Base-by-base conservation (phyloP, 2,329 filamentous ascomycete species). In the Microdochium paspali region DNA sequence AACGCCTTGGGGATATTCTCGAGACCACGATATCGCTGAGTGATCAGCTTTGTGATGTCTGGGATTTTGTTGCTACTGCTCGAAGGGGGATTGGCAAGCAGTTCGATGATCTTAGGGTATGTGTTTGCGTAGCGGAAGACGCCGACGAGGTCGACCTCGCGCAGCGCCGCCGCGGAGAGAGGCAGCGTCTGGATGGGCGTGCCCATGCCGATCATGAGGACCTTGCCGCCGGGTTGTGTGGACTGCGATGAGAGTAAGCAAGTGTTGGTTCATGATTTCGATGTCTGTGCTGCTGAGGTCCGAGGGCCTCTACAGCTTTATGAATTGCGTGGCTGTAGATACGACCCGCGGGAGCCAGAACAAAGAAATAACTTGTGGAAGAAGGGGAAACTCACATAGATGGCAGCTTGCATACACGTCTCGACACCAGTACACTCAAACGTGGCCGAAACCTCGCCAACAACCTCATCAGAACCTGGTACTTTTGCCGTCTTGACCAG, bases 341-440 rank as follows among this genome's bases (percentile, higher is more conserved):
- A 4, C 15, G 26, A 20, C 18, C 18, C 26, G 21, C 40, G 15
- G 15, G 15, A 7, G 4, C 24, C 21, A n/a, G n/a, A 39, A 48
- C 42, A 54, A n/a, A n/a, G n/a, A n/a, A n/a, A n/a, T n/a, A n/a
- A n/a, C n/a, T n/a, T n/a, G n/a, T n/a, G 20, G n/a, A 45, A 20
- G 4, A n/a, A 4, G 26, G n/a, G 13, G 39, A 46, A 40, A 21
- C 70, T 62, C 52, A 77, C 75, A 56, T 86, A 90, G 47, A 90
- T 88, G 4, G 82, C 77, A 5, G 80, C 79, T 61, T 90, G 86
- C 56, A 89, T 72, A 56, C 85, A 90, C 0, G 80, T 78, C 59
- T 87, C 85, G 21, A 89, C 85, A 9, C 87, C 87, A 0, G 87
- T 90, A 60, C 85, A 90, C 66, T 90, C 86, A 58, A 85, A 89